Percentiles rank a stretch among this genome's conserved stretches.
Evolutionary conservation across 1,284 basidiomycete species (phyloP).

Genomic region (Somion occarium): DNA sequence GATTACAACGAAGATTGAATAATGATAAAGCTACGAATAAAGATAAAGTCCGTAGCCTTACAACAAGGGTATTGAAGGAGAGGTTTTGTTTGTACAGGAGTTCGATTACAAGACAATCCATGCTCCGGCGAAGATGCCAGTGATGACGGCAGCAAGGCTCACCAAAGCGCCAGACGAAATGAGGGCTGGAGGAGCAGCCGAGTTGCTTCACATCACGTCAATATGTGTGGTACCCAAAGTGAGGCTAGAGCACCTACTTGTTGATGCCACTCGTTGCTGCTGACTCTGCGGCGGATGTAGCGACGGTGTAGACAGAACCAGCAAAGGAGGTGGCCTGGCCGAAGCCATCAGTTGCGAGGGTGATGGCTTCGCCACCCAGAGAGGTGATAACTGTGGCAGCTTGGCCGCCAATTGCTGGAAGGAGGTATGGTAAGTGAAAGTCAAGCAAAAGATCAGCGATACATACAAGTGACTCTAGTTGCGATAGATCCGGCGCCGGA

Average conservation of each 20-base stretch:
- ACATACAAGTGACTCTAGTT: slow-evolving; percentile 48
- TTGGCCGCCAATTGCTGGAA: slow-evolving; percentile 38
- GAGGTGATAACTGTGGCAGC: slow-evolving; percentile 39
- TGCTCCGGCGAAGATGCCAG: slow-evolving; percentile 36
- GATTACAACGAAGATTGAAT: background rate
- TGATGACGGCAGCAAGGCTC: slow-evolving; percentile 38
- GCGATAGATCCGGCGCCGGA: slow-evolving; percentile 23
- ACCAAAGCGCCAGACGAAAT: slow-evolving; percentile 31
- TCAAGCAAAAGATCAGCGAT: background rate
- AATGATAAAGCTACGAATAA: background rate
- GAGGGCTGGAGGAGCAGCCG: background rate
- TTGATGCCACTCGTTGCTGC: slow-evolving; percentile 18
- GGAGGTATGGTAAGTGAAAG: too few relatives aligned
- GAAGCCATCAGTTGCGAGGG: slow-evolving; percentile 41
- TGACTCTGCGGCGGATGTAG: slow-evolving; percentile 17
- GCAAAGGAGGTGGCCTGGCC: slow-evolving; percentile 47
- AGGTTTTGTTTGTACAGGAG: background rate
- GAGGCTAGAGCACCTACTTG: slow-evolving; percentile 3
- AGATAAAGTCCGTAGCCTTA: background rate
- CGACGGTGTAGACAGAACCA: slow-evolving; percentile 44
- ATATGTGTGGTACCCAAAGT: background rate
- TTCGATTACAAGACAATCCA: slow-evolving; percentile 35
- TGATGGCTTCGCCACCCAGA: slow-evolving; percentile 47
- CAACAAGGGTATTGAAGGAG: background rate
- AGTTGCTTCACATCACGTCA: slow-evolving; percentile 2